These are phyloP conservation scores for Citrullus mucosospermus DNA, from an alignment of 306 rosid genomes.

Conservation along the genomic window DNA sequence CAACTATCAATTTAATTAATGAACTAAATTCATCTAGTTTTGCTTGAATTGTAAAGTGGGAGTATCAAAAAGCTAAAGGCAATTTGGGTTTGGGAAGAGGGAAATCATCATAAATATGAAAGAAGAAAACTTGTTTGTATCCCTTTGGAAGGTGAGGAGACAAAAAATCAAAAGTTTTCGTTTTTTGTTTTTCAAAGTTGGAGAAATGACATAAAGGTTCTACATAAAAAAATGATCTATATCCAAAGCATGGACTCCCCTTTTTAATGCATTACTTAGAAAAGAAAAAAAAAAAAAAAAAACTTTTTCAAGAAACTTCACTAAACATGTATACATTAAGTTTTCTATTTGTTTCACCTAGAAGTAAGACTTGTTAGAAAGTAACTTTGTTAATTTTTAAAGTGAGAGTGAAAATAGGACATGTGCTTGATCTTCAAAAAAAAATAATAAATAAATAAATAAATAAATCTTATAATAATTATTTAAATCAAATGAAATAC, in stretches of 20 bases:
- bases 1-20: too few relatives aligned
- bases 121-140: not conserved
- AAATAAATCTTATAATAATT: too few relatives aligned
- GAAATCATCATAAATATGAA: not conserved
- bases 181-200: not conserved
- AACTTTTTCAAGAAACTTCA: not conserved
- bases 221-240: too few relatives aligned
- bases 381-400: too few relatives aligned
- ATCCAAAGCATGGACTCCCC: not conserved
- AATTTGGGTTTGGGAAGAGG: not conserved
- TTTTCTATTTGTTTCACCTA: not conserved
- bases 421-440: not conserved
- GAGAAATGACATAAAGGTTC: not conserved
- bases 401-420: not conserved
- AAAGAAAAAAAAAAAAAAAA: too few relatives aligned
- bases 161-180: not conserved
- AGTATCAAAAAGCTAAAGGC: not conserved
- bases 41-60: not conserved
- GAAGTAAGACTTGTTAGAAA: not conserved
- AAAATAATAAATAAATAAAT: too few relatives aligned
- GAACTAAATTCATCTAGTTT: not conserved
- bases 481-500: too few relatives aligned
- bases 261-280: not conserved
- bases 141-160: not conserved
- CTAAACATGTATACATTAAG: not conserved